These are phyloP conservation scores for Pleoardoris graminearum DNA, from an alignment of 2,329 filamentous ascomycete genomes.

Conservation along the genomic window DNA sequence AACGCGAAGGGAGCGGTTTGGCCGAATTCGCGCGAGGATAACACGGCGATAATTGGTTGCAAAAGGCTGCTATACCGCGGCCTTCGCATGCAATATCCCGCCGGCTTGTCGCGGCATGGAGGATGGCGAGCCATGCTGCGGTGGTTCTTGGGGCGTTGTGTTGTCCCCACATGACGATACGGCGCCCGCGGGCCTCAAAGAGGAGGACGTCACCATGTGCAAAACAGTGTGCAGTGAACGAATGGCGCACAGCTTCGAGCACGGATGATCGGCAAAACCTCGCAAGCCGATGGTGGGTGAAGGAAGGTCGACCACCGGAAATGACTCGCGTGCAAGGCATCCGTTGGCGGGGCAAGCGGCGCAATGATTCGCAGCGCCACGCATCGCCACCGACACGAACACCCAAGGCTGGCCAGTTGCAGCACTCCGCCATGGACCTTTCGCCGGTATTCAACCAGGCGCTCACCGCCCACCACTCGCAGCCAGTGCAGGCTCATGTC, in stretches of 20 bases:
- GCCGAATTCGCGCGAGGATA: slow-evolving; percentile 5
- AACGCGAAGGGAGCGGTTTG: slow-evolving; percentile 2
- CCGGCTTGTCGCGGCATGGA: neutral
- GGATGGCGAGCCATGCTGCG: neutral
- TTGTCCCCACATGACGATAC: neutral
- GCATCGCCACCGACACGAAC: slow-evolving; percentile 27
- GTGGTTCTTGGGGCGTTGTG: neutral
- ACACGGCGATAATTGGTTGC: neutral
- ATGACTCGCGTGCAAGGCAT: neutral
- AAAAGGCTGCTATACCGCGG: neutral
- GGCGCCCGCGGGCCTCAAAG: neutral
- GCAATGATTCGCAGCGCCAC: slow-evolving; percentile 20
- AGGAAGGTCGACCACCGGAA: neutral
- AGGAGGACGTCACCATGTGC: neutral
- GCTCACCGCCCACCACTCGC: slow-evolving; percentile 62
- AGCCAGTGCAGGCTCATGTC: slow-evolving; percentile 51
- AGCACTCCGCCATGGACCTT: slow-evolving; percentile 56
- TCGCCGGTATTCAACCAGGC: slow-evolving; percentile 71
- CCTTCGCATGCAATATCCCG: neutral
- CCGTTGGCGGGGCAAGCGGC: slow-evolving; percentile 21
- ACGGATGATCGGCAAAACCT: too few species aligned
- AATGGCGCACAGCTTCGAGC: too few species aligned
- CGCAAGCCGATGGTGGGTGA: neutral
- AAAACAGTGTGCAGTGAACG: too few species aligned
- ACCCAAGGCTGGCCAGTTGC: slow-evolving; percentile 9